Conservation (phyloP, 306 rosid genomes). For the Vicia sativa region DNA sequence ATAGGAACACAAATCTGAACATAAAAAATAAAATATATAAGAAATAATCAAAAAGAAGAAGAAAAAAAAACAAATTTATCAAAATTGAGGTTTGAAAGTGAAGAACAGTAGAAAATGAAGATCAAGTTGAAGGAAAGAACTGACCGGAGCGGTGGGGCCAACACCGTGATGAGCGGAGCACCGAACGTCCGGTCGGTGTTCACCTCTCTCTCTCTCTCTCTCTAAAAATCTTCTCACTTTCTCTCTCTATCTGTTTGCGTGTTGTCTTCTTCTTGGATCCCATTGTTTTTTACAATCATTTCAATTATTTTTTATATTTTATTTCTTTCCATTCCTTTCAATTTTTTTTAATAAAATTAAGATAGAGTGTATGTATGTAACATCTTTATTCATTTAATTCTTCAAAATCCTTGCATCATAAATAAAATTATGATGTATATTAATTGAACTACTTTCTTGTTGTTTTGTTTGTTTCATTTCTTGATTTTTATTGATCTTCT, state of each 20-base stretch:
- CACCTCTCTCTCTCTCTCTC: constrained; percentile 31
- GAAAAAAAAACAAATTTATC: neutral
- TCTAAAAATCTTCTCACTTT: neutral
- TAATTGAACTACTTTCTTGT: no score
- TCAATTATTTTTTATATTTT: constrained; percentile 22
- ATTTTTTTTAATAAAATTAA: no score
- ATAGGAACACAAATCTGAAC: constrained; percentile 12
- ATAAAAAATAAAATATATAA: neutral
- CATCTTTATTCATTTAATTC: no score
- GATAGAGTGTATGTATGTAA: no score
- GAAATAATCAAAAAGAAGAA: no score
- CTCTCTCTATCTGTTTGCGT: constrained; percentile 5
- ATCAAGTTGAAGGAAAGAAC: constrained; percentile 23
- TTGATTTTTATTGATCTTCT: no score
- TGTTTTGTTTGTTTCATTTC: no score
- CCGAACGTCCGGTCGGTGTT: constrained; percentile 38
- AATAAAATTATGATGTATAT: no score
- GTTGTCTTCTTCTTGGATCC: constrained; percentile 35
- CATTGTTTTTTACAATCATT: constrained; percentile 30
- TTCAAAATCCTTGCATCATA: no score
- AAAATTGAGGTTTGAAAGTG: constrained; percentile 24
- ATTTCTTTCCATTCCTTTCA: neutral
- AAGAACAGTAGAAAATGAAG: constrained; percentile 15
- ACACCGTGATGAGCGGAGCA: constrained; percentile 48
- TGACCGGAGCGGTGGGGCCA: constrained; percentile 39